These are phyloP conservation scores for Aspergillus viridinutans DNA, from an alignment of 2,329 filamentous ascomycete species.

Conservation along the genomic window DNA sequence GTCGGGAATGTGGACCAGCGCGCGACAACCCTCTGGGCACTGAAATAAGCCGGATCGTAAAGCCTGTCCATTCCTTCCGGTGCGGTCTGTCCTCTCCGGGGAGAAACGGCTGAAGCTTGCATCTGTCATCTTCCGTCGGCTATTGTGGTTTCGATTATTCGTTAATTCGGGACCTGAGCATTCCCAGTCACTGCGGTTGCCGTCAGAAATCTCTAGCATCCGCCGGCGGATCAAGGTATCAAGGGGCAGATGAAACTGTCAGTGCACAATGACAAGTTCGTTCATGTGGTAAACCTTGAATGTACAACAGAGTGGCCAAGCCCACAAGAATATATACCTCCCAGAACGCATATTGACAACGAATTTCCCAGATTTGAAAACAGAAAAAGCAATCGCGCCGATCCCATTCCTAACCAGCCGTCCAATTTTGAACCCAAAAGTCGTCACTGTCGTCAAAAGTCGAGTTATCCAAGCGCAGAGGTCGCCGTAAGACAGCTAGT, in stretches of 20 bases:
- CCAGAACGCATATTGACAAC: background rate
- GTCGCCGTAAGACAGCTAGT: constrained; percentile 9
- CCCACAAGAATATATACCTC: constrained; percentile 11
- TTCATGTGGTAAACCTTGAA: background rate
- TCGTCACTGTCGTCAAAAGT: constrained; percentile 9
- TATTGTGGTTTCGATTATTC: background rate
- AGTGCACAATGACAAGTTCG: background rate
- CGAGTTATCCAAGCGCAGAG: background rate
- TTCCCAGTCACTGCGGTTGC: background rate
- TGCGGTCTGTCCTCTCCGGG: background rate
- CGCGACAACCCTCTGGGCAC: background rate
- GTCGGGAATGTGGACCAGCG: background rate
- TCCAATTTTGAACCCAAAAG: constrained; percentile 6
- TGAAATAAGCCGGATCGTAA: background rate
- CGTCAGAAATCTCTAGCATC: background rate
- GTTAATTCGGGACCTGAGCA: background rate
- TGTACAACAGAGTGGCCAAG: background rate
- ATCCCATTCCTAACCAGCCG: constrained; percentile 4
- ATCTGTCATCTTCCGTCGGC: background rate
- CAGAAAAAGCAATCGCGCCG: constrained; percentile 14
- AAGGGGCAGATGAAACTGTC: background rate
- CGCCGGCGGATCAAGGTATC: background rate
- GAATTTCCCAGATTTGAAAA: constrained; percentile 1
- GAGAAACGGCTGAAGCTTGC: background rate
- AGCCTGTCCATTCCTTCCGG: background rate